phyloP scores from a whole-genome alignment of 306 rosid genomes.

The Aeschynomene evenia region DNA sequence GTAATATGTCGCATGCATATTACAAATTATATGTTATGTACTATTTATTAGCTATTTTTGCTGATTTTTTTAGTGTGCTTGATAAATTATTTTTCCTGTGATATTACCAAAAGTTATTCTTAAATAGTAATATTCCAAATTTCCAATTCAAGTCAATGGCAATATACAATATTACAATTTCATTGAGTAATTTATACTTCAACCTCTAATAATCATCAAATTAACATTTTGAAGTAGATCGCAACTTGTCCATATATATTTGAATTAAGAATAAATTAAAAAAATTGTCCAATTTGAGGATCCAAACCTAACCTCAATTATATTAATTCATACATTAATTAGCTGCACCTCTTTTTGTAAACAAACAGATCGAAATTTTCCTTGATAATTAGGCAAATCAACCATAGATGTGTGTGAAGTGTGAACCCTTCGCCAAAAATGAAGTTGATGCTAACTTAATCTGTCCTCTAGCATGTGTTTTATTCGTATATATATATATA shows the following conservation, averaged over 20 bases:
- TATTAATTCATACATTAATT: background rate
- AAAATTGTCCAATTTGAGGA: background rate
- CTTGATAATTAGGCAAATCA: background rate
- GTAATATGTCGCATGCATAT: too few species aligned
- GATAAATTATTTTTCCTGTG: too few species aligned
- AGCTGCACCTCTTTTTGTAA: background rate
- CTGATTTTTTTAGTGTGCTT: too few species aligned
- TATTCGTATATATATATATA: background rate
- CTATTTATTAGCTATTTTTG: too few species aligned
- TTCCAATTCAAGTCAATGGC: too few species aligned
- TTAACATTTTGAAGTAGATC: background rate
- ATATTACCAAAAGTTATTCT: too few species aligned
- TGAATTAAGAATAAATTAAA: too few species aligned
- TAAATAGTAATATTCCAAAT: too few species aligned
- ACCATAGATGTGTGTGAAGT: background rate
- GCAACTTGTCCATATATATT: background rate
- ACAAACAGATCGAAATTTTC: background rate
- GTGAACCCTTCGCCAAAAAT: background rate
- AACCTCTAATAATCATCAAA: background rate
- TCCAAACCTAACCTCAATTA: background rate
- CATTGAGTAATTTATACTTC: background rate
- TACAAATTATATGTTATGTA: too few species aligned
- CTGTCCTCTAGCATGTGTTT: background rate
- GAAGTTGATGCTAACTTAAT: background rate
- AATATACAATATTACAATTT: background rate